Evolutionary conservation across 345 rosid genomes (phyloP), one percentile per base, ranked within the genome.

Genomic region (Salix caprea): DNA sequence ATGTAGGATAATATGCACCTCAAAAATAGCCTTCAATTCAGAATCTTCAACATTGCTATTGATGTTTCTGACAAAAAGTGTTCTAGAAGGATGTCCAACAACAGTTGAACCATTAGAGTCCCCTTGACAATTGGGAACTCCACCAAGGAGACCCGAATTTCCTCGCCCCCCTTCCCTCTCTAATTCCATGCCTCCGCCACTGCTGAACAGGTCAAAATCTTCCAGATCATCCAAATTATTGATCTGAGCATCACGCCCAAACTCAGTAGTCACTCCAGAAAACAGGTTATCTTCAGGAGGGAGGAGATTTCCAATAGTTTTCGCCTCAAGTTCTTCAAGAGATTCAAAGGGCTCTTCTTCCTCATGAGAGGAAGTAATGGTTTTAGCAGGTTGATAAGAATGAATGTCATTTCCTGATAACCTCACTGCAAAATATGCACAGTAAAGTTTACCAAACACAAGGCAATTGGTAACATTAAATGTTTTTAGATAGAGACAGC

Each of bases 281-380:
- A 95, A 90, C 50, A 95, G 87, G 74, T 91, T 97, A 86, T 91
- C 99, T 65, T 95, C 99, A 82, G 91, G 88, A 69, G 99, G 99
- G 71, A 95, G 98, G 73, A 95, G 97, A 88, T 91, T 89, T 60
- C 97, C 94, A 71, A 95, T 93, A 73, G 97, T 91, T 77, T 87
- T 90, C 9, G 96, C 97, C 88, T 96, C 98, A 75, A 93, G 86
- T 78, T 94, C 98, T 88, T 93, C 88, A 76, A 88, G 86, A 68
- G 95, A 86, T 82, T 89, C 94, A 84, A 89, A 86, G 74, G 87
- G 88, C 74, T 88, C 97, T 40, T 93, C 92, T 80, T 83, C 97
- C 85, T 80, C 90, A 42, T 73, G 81, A 72, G 75, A 84, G 44
- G 89, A 61, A 81, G 72, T 82, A 82, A 77, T 85, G 76, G 82